Evolutionary conservation across 495 filamentous ascomycete genomes (phyloP), one percentile per base, ranked within the genome.

Genomic region (Talaromyces trachyspermus): DNA sequence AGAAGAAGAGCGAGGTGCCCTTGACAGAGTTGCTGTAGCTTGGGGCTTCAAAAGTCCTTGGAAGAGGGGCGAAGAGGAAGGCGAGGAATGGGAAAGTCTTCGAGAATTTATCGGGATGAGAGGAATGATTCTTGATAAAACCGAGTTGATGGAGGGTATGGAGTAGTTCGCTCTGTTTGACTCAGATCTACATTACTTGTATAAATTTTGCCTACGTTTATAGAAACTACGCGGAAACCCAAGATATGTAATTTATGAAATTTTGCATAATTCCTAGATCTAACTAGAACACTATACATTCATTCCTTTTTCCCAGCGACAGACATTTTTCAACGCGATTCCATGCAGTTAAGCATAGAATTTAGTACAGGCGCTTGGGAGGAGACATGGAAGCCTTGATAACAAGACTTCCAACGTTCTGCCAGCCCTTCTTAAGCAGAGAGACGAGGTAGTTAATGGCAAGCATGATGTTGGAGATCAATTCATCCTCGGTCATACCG

Each of bases 311-410:
- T 37, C 7, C 14, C 27, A 6, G 6, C 27, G n/a, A n/a, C n/a
- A n/a, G n/a, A n/a, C n/a, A 29, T n/a, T 22, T 18, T 30, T 22
- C 5, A 24, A 35, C 30, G 17, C 12, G 44, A 20, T 10, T 24
- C 29, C 35, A 37, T 46, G 32, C 44, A 46, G 14, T 41, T 27
- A 40, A 49, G 57, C 51, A 54, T 48, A 64, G 57, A 53, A 63
- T 70, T 71, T 95, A 96, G 80, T 96, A 98, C 52, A 96, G 67
- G 61, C 92, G 87, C 79, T 89, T 90, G 48, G 92, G 94, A 50
- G 91, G 91, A 65, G 85, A 91, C 94, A 98, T 97, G 71, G 88
- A 85, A 71, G 94, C 92, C 85, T 98, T 98, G 79, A 98, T 89
- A 58, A 92, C 95, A 78, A 98, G 80, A 75, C 84, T 89, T 58